phyloP scores from a whole-genome alignment of 495 filamentous ascomycete genomes.

The Usnea hakonensis region DNA sequence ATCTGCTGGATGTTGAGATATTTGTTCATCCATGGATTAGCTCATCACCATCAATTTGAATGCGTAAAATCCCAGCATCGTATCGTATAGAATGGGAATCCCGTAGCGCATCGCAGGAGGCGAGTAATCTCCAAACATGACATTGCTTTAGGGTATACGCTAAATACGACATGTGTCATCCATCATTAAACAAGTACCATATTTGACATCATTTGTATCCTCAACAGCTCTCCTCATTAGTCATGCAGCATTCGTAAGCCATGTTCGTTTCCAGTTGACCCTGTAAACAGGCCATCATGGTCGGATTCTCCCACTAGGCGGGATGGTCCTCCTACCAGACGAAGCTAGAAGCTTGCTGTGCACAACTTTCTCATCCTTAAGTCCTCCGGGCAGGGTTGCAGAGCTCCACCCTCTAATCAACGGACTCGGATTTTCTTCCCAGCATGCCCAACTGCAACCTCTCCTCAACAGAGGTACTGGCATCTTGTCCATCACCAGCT shows the following conservation, averaged over 20 bases:
- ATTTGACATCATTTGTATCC: no score
- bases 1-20: no score
- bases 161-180: not conserved
- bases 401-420: slow-evolving; percentile 8
- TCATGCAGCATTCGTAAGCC: not conserved
- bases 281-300: not conserved
- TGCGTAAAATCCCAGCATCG: not conserved
- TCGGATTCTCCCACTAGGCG: not conserved
- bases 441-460: slow-evolving; percentile 16
- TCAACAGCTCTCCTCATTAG: not conserved
- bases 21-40: not conserved
- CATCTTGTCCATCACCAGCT: not conserved
- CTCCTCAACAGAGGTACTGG: slow-evolving; percentile 9
- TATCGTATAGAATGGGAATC: no score
- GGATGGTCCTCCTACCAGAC: not conserved
- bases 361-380: not conserved
- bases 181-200: not conserved
- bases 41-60: not conserved
- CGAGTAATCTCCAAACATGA: not conserved
- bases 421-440: not conserved
- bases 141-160: not conserved
- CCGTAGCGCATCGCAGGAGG: not conserved
- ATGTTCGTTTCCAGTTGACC: no score
- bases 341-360: not conserved
- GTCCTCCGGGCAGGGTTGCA: not conserved